phyloP scores from a whole-genome alignment of 306 rosid genomes.

The Corylus americana region DNA sequence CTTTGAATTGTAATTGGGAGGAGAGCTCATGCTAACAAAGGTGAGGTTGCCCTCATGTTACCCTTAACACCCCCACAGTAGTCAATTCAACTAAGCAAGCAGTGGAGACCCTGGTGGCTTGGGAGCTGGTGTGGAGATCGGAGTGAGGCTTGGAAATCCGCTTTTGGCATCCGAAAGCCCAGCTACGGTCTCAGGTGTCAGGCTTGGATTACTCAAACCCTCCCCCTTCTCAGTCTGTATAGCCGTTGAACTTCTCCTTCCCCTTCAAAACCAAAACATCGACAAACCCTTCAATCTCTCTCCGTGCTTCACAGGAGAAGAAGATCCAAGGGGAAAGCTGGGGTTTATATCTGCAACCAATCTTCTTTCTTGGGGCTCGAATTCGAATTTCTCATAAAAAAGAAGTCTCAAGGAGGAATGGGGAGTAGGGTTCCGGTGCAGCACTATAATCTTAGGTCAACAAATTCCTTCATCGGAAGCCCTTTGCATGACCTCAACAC shows the following conservation, averaged over 20 bases:
- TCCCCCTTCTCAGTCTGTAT: slow-evolving; percentile 29
- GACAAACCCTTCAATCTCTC: not conserved
- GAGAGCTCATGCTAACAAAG: not conserved
- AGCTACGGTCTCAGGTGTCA: slow-evolving; percentile 35
- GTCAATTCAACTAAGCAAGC: not conserved
- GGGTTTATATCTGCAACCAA: not conserved
- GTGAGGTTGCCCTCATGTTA: not conserved
- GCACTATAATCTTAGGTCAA: slow-evolving; percentile 81
- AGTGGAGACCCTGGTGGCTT: slow-evolving; percentile 19
- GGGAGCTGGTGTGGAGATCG: slow-evolving; percentile 43
- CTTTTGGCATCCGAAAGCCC: slow-evolving; percentile 37
- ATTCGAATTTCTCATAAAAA: slow-evolving; percentile 4
- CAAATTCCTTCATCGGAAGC: slow-evolving; percentile 74
- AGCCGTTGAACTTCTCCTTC: slow-evolving; percentile 41
- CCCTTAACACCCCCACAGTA: not conserved
- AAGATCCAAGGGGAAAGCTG: not conserved
- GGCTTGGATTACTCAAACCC: slow-evolving; percentile 13
- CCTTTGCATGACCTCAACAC: slow-evolving; percentile 88
- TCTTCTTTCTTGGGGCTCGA: not conserved
- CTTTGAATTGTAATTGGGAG: not conserved
- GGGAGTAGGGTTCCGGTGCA: slow-evolving; percentile 84
- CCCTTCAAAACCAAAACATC: not conserved
- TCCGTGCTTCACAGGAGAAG: slow-evolving; percentile 18
- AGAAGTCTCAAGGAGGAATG: slow-evolving; percentile 38
- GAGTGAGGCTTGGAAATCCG: slow-evolving; percentile 56